phyloP scores from a whole-genome alignment of 495 filamentous ascomycete species.

The Podospora conica region DNA sequence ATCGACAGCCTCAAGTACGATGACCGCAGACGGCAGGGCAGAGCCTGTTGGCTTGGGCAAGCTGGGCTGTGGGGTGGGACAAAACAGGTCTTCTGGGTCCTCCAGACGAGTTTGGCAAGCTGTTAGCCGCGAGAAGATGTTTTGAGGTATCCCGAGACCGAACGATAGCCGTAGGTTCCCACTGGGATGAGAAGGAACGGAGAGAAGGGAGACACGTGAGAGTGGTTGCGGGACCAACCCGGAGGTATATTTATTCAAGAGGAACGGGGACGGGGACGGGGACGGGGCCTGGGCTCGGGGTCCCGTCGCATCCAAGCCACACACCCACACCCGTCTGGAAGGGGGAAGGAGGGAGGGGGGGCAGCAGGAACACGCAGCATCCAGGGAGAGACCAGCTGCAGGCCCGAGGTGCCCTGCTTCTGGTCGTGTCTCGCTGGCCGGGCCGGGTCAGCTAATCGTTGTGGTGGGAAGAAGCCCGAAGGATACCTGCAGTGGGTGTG shows the following conservation, averaged over 20 bases:
- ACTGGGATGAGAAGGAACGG: not conserved
- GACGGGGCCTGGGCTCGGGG: not conserved
- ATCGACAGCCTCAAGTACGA: not conserved
- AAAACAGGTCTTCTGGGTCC: not conserved
- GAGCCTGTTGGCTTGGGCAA: not conserved
- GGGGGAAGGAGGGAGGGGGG: not conserved
- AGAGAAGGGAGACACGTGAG: conserved; percentile 13
- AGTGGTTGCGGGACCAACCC: not conserved
- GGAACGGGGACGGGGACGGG: not conserved
- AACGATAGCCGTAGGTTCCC: not conserved
- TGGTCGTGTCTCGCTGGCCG: not conserved
- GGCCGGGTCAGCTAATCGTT: conserved; percentile 1
- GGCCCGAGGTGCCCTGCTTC: not conserved
- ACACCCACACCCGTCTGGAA: not conserved
- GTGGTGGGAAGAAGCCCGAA: conserved; percentile 4
- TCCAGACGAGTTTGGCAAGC: not conserved
- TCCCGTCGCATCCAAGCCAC: conserved; percentile 1
- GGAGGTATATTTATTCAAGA: not conserved
- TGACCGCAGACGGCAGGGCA: not conserved
- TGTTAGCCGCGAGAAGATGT: not conserved
- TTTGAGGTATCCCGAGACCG: not conserved
- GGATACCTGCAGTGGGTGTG: too few species aligned
- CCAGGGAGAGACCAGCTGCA: not conserved
- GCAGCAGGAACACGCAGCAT: not conserved
- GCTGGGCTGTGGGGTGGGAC: not conserved